Conservation (phyloP, 257 asterid genomes). For the Verbena officinalis region DNA sequence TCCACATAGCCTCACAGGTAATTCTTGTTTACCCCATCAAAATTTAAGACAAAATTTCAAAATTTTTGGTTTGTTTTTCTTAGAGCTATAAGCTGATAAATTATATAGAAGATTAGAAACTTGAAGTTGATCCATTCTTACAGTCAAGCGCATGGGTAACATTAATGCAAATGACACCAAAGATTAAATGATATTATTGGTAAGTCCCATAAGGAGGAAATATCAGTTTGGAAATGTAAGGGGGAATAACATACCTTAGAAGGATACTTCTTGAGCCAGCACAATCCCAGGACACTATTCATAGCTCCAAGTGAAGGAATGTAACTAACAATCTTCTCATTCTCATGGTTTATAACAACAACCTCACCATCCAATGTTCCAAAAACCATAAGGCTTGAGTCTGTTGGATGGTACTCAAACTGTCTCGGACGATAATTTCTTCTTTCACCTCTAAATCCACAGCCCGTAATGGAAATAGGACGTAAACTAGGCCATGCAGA, state of each 20-base stretch:
- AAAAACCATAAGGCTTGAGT: constrained; percentile 90
- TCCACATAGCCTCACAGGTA: constrained; percentile 8
- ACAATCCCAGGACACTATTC: constrained; percentile 85
- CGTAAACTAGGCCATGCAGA: constrained; percentile 74
- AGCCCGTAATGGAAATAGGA: constrained; percentile 58
- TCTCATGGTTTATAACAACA: constrained; percentile 81
- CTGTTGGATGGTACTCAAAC: constrained; percentile 94
- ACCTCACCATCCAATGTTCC: constrained; percentile 97
- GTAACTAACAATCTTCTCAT: constrained; percentile 67
- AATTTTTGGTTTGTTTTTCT: background rate
- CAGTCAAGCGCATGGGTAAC: constrained; percentile 13
- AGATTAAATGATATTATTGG: too few species aligned
- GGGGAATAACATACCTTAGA: constrained; percentile 60
- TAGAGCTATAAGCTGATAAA: background rate
- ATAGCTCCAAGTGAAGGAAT: constrained; percentile 87
- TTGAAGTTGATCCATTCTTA: constrained; percentile 2
- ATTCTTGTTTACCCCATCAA: background rate
- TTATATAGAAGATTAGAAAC: constrained; percentile 11
- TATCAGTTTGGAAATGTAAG: constrained; percentile 4
- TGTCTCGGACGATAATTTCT: constrained; percentile 87
- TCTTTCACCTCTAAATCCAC: constrained; percentile 58
- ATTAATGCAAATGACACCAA: background rate
- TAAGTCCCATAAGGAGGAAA: too few species aligned
- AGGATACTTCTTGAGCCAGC: constrained; percentile 87
- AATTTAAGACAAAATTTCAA: background rate